These are phyloP conservation scores for Colletotrichum agaves DNA, from an alignment of 2,329 filamentous ascomycete genomes.

Conservation along the genomic window DNA sequence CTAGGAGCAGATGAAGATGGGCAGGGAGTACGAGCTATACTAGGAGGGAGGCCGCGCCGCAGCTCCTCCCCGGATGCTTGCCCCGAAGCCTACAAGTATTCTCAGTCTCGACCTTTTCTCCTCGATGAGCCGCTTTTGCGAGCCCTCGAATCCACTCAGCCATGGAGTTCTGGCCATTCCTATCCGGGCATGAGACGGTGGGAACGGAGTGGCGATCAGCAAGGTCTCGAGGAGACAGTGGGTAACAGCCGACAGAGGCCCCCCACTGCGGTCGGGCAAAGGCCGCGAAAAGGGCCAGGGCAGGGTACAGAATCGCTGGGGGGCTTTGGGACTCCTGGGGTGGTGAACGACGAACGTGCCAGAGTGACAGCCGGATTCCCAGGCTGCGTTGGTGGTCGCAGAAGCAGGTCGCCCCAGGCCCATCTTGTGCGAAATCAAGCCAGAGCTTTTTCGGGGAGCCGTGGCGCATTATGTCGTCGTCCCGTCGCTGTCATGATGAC, in stretches of 20 bases:
- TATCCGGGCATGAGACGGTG: conserved; percentile 27
- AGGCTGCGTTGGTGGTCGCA: conserved; percentile 32
- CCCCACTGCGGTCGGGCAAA: conserved; percentile 30
- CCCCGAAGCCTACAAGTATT: background rate
- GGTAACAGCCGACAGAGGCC: conserved; percentile 20
- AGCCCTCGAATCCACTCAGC: conserved; percentile 30
- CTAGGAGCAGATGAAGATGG: conserved; percentile 24
- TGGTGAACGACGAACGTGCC: conserved; percentile 13
- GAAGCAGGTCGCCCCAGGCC: background rate
- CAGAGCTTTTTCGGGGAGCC: conserved; percentile 1
- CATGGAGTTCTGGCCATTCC: conserved; percentile 26
- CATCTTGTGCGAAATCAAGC: background rate
- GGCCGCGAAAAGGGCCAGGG: conserved; percentile 20
- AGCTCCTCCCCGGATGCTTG: background rate
- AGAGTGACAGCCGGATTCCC: conserved; percentile 27
- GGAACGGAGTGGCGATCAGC: conserved; percentile 36
- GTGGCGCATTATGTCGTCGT: conserved; percentile 27
- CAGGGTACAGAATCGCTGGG: conserved; percentile 15
- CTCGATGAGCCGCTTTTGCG: conserved; percentile 26
- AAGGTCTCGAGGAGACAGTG: conserved; percentile 17
- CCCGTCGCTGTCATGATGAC: conserved; percentile 21
- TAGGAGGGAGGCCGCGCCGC: conserved; percentile 8
- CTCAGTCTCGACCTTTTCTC: background rate
- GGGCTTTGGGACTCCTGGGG: conserved; percentile 13
- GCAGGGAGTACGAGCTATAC: conserved; percentile 26